These are phyloP conservation scores for Marasmius tenuissimus DNA, from an alignment of 1,284 basidiomycete species.

Conservation along the genomic window DNA sequence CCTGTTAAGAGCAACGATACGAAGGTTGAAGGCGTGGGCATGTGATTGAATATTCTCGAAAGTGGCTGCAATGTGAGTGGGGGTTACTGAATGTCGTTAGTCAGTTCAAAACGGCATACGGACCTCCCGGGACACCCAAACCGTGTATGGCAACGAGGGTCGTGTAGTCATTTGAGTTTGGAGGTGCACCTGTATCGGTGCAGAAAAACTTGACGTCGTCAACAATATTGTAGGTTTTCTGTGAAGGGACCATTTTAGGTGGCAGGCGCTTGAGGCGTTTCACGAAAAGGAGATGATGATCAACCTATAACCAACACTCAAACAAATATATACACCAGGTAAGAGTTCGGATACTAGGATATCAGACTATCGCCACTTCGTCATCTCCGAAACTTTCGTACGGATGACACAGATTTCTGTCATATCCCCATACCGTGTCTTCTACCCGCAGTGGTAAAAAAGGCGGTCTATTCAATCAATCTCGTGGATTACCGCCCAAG, in stretches of 20 bases:
- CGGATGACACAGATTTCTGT: too few relatives aligned
- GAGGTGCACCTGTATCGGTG: conserved; percentile 31
- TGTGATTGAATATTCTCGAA: conserved; percentile 23
- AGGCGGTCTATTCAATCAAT: too few relatives aligned
- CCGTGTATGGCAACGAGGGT: conserved; percentile 33
- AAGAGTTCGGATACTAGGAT: too few relatives aligned
- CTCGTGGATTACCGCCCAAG: too few relatives aligned
- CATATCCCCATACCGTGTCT: too few relatives aligned
- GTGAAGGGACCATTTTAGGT: background rate
- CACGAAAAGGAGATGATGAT: too few relatives aligned
- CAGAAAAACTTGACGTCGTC: conserved; percentile 21
- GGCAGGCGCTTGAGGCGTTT: background rate
- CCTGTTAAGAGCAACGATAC: conserved; percentile 28
- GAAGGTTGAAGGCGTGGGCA: conserved; percentile 22
- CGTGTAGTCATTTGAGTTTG: conserved; percentile 26
- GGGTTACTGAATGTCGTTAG: background rate
- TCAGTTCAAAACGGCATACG: conserved; percentile 1
- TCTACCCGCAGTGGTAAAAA: too few relatives aligned
- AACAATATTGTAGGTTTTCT: background rate
- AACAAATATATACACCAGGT: too few relatives aligned
- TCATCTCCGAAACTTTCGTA: too few relatives aligned
- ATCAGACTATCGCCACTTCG: too few relatives aligned
- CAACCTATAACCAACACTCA: too few relatives aligned
- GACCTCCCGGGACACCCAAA: conserved; percentile 28
- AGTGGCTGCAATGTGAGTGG: conserved; percentile 19